These are phyloP conservation scores for Pichia gijzeniarum DNA, from an alignment of 805 yeast species.

Conservation along the genomic window DNA sequence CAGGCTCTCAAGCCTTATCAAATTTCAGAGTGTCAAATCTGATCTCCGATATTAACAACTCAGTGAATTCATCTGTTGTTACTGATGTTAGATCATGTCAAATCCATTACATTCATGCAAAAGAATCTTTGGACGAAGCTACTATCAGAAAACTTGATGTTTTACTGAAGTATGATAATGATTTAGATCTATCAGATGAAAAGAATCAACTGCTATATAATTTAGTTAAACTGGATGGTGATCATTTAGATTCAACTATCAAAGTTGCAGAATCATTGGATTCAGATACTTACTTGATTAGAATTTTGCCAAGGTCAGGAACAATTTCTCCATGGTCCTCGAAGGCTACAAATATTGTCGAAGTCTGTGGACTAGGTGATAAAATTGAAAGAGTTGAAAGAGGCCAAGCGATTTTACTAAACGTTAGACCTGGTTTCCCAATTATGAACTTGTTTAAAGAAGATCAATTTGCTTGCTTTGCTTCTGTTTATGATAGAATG, in stretches of 20 bases:
- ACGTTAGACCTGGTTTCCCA: constrained; percentile 67
- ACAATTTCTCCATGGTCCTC: constrained; percentile 99
- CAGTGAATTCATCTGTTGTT: constrained; percentile 61
- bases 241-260: constrained; percentile 13
- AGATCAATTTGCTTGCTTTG: constrained; percentile 47
- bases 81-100: constrained; percentile 66
- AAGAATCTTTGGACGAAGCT: constrained; percentile 32
- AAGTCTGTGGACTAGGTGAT: constrained; percentile 74
- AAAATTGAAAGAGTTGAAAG: constrained; percentile 83
- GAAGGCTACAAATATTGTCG: constrained; percentile 91
- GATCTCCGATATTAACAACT: constrained; percentile 63
- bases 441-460: constrained; percentile 47
- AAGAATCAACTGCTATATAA: constrained; percentile 17
- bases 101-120: constrained; percentile 73
- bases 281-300: constrained; percentile 49
- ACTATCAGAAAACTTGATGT: constrained; percentile 46
- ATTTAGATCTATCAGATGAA: constrained; percentile 47
- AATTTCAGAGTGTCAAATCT: constrained; percentile 74
- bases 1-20: constrained; percentile 91
- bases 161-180: constrained; percentile 69
- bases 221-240: constrained; percentile 27
- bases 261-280: constrained; percentile 23
- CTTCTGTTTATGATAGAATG: constrained; percentile 87
- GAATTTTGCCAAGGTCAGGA: constrained; percentile 87
- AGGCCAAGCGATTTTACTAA: constrained; percentile 71